Percentiles rank a stretch among this genome's conserved stretches.
Evolutionary conservation across 2,329 filamentous ascomycete species (phyloP).

Genomic region (Pseudogymnoascus sp.): DNA sequence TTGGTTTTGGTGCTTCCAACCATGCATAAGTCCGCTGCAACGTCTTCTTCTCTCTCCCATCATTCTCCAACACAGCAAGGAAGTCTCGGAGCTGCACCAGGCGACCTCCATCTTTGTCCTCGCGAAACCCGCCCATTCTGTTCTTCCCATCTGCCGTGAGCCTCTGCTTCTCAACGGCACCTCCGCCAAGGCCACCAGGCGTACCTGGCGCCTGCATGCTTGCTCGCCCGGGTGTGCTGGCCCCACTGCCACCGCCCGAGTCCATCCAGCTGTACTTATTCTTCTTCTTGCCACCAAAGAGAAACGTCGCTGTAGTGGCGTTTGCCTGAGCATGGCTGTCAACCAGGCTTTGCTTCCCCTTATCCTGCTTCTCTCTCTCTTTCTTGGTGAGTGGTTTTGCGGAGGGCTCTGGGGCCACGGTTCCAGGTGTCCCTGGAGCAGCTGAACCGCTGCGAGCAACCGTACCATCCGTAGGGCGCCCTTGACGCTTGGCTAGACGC

Average conservation of each 20-base stretch:
- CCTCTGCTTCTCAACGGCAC: slow-evolving; percentile 31
- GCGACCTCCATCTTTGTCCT: slow-evolving; percentile 67
- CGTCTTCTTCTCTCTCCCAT: slow-evolving; percentile 59
- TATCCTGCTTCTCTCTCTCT: slow-evolving; percentile 69
- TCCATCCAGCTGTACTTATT: slow-evolving; percentile 75
- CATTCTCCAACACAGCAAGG: slow-evolving; percentile 68
- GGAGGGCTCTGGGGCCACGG: slow-evolving; percentile 53
- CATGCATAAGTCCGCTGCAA: slow-evolving; percentile 39
- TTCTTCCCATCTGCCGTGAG: slow-evolving; percentile 53
- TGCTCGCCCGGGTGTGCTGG: slow-evolving; percentile 39
- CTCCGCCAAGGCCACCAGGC: slow-evolving; percentile 29
- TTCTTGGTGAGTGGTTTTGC: slow-evolving; percentile 79
- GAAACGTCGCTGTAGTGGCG: slow-evolving; percentile 68
- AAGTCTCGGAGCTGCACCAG: slow-evolving; percentile 81
- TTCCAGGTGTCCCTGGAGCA: slow-evolving; percentile 53
- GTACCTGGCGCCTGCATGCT: slow-evolving; percentile 31
- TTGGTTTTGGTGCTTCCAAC: slow-evolving; percentile 24
- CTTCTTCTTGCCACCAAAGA: slow-evolving; percentile 57
- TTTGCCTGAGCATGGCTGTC: slow-evolving; percentile 77
- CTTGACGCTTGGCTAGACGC: slow-evolving; percentile 58
- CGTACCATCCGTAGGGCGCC: slow-evolving; percentile 46
- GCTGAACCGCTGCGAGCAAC: slow-evolving; percentile 38
- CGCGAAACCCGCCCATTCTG: slow-evolving; percentile 66
- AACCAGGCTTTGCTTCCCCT: slow-evolving; percentile 65
- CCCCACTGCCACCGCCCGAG: slow-evolving; percentile 45